phyloP scores from a whole-genome alignment of 257 asterid genomes.

The Solanum dulcamara region DNA sequence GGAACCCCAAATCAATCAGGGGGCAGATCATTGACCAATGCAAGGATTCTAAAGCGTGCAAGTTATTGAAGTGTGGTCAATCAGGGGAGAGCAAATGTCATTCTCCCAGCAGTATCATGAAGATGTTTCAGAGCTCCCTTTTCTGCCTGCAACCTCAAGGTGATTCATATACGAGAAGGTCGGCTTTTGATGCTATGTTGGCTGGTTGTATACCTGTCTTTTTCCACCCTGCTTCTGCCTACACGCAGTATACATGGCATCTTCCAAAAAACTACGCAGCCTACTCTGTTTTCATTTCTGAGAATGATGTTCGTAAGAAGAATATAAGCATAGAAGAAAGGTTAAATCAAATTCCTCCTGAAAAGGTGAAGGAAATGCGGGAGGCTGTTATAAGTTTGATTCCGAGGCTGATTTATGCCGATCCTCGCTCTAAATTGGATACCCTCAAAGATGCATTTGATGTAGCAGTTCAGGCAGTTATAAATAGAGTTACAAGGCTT shows the following conservation, averaged over 20 bases:
- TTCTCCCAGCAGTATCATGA: conserved; percentile 75
- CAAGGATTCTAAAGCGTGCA: conserved; percentile 42
- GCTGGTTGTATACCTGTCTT: conserved; percentile 94
- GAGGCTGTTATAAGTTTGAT: conserved; percentile 65
- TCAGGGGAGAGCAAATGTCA: conserved; percentile 73
- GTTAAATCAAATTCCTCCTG: conserved; percentile 33
- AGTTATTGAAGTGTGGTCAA: conserved; percentile 51
- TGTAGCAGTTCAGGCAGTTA: conserved; percentile 62
- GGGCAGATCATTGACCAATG: conserved; percentile 68
- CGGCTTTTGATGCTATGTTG: conserved; percentile 76
- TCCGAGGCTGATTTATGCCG: conserved; percentile 64
- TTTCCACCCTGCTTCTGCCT: conserved; percentile 85
- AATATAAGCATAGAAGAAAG: conserved; percentile 47
- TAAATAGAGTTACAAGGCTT: conserved; percentile 53
- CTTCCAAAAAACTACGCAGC: conserved; percentile 46
- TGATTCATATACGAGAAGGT: conserved; percentile 80
- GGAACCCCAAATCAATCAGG: conserved; percentile 49
- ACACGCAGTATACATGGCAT: conserved; percentile 86
- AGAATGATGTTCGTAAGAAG: conserved; percentile 43
- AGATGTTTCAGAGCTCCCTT: conserved; percentile 70
- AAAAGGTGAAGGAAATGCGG: conserved; percentile 54
- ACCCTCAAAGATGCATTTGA: conserved; percentile 73
- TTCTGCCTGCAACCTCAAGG: conserved; percentile 92
- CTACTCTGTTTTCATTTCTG: conserved; percentile 68
- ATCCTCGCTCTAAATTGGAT: conserved; percentile 62